Evolutionary conservation across 345 rosid species (phyloP), one percentile per base, ranked within the genome.

Genomic region (Dipteronia dyeriana): DNA sequence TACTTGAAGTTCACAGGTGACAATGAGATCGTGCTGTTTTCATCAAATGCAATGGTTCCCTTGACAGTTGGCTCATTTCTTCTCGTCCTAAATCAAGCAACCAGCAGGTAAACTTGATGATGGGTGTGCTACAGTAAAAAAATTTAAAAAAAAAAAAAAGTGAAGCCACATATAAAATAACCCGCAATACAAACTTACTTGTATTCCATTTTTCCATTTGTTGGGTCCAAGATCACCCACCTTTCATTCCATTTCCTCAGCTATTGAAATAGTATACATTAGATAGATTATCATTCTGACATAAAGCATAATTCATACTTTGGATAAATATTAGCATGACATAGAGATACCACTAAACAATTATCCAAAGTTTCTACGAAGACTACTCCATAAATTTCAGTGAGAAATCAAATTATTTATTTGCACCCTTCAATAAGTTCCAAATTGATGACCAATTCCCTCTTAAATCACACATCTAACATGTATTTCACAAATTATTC

Each of bases 1-100:
- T 90, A 97, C 99, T 94, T 87, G 86, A 97, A 97, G 84, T 97
- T 97, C 63, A 97, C 98, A 29, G 97, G 98, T 70, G 99, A 97
- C 51, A 90, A 26, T 0, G 92, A 72, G 73, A 97, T 94, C 26
- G 95, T 89, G 88, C 99, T 97, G 79, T 91, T 88, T 62, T 93
- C 98, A 82, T 97, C 97, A 76, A 94, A 94, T 69, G 78, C 68
- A 64, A 97, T 88, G 17, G 89, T 87, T 70, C 98, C 99, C 84
- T 94, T 97, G 73, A 94, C 86, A 70, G 89, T 74, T 63, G 97
- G 96, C 79, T 92, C 99, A 77, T 87, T 97, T 80, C 99, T 86
- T 88, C 91, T 86, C 20, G 91, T 93, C 91, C 99, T 97, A 74
- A 74, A 79, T 57, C 64, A 84, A 17, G 19, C 64, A 80, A 57